Conservation (phyloP, 108 stramenopile species). For the Cyclotella kingstonii region DNA sequence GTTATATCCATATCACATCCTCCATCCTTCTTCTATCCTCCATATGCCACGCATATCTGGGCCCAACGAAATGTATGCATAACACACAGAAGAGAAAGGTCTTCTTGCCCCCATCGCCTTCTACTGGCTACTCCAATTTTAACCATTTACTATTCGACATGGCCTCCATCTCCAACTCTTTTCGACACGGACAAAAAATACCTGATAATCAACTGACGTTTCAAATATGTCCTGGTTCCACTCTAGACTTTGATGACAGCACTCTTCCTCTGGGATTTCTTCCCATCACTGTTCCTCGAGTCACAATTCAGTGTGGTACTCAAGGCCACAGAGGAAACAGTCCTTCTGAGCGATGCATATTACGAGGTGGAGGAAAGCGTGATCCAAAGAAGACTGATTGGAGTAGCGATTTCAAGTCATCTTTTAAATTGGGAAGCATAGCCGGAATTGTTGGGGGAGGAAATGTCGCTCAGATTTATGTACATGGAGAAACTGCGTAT, state of each 20-base stretch:
- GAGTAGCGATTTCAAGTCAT: not conserved
- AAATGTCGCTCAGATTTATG: constrained; percentile 27
- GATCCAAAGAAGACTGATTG: not conserved
- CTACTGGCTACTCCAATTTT: constrained; percentile 30
- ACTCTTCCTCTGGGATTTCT: constrained; percentile 20
- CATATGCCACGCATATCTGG: constrained; percentile 13
- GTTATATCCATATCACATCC: too few relatives aligned
- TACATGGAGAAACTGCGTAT: constrained; percentile 30
- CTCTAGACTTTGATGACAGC: constrained; percentile 26
- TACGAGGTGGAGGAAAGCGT: constrained; percentile 30
- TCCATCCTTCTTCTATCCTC: not conserved
- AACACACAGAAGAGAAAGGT: not conserved
- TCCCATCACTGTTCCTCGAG: constrained; percentile 16
- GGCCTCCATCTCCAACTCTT: constrained; percentile 9
- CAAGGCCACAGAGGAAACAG: not conserved
- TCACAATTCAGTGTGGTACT: constrained; percentile 26
- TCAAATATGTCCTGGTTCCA: constrained; percentile 13
- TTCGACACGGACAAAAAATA: constrained; percentile 1
- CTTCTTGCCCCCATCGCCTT: not conserved
- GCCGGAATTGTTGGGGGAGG: constrained; percentile 37
- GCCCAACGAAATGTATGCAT: constrained; percentile 26
- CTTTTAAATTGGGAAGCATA: constrained; percentile 6
- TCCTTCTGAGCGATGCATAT: not conserved
- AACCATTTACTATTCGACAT: constrained; percentile 31
- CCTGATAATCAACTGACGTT: constrained; percentile 15